Evolutionary conservation across 2,329 filamentous ascomycete genomes (phyloP).

Genomic region (Scortechinia acanthostroma): DNA sequence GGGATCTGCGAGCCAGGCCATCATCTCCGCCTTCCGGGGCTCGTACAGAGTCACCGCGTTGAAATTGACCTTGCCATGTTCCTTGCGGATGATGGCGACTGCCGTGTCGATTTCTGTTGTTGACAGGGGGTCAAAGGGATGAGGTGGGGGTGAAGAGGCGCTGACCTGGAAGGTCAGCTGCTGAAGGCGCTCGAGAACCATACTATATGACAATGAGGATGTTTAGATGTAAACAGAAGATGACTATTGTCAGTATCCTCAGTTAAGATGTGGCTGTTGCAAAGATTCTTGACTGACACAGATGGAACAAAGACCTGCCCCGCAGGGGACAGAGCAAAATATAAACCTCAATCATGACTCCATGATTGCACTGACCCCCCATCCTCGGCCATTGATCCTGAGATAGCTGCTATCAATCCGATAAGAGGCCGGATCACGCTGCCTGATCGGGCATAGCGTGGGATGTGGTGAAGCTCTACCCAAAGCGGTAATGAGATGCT

Average conservation of each 20-base stretch:
- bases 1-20: constrained; percentile 67
- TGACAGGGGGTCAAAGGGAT: constrained; percentile 75
- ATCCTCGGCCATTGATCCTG: neutral
- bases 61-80: constrained; percentile 69
- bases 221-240: neutral
- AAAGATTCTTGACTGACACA: no score
- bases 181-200: constrained; percentile 1
- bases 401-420: neutral
- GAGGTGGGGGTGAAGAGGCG: constrained; percentile 28
- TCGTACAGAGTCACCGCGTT: constrained; percentile 81
- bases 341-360: no score
- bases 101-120: constrained; percentile 67
- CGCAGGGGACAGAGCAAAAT: no score
- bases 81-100: constrained; percentile 61
- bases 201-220: neutral
- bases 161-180: neutral
- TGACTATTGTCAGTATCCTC: no score
- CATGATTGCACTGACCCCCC: neutral
- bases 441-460: neutral
- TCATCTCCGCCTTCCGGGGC: constrained; percentile 79
- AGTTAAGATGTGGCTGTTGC: no score
- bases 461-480: no score
- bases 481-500: constrained; percentile 1
- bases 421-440: neutral
- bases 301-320: no score